A percentile compares a stretch with the other conserved stretches of the same genome.
These are phyloP conservation scores for Boletus speciosus DNA, from an alignment of 768 basidiomycete genomes.

Conservation along the genomic window DNA sequence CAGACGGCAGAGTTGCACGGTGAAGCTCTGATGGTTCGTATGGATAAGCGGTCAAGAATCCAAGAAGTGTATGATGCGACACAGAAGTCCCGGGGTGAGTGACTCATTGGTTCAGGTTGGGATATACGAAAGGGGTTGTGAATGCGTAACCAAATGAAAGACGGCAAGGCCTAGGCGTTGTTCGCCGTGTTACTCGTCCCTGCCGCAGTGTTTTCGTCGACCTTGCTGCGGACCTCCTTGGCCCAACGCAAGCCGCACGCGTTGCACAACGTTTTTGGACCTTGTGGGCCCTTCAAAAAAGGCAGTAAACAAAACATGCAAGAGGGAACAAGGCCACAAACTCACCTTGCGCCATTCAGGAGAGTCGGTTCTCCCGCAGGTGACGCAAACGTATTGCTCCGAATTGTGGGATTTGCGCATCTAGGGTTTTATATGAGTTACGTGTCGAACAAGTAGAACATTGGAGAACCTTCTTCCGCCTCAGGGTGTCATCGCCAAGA, in stretches of 20 bases:
- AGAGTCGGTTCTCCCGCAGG: conserved; percentile 92
- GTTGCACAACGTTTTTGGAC: conserved; percentile 97
- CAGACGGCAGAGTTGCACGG: conserved; percentile 2
- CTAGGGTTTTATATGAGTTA: conserved; percentile 9
- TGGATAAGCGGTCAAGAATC: conserved; percentile 11
- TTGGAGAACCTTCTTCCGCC: conserved; percentile 58
- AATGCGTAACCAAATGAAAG: not conserved
- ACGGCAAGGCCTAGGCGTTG: conserved; percentile 9
- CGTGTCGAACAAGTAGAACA: not conserved
- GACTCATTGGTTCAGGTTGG: conserved; percentile 4
- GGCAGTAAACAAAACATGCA: conserved; percentile 19
- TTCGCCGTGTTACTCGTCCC: conserved; percentile 21
- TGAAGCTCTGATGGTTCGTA: conserved; percentile 7
- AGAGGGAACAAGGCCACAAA: not conserved
- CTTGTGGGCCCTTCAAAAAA: conserved; percentile 70
- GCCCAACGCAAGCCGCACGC: conserved; percentile 95
- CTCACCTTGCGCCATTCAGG: conserved; percentile 94
- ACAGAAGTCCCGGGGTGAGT: conserved; percentile 2
- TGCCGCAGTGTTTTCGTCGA: conserved; percentile 32
- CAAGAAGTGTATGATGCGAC: conserved; percentile 12
- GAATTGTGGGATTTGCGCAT: conserved; percentile 40
- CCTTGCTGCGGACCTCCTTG: conserved; percentile 56
- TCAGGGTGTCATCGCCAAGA: conserved; percentile 46
- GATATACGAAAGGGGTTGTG: conserved; percentile 1
- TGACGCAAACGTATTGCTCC: conserved; percentile 84